phyloP scores from a whole-genome alignment of 2,329 filamentous ascomycete genomes.

The Tolypocladium sp. region DNA sequence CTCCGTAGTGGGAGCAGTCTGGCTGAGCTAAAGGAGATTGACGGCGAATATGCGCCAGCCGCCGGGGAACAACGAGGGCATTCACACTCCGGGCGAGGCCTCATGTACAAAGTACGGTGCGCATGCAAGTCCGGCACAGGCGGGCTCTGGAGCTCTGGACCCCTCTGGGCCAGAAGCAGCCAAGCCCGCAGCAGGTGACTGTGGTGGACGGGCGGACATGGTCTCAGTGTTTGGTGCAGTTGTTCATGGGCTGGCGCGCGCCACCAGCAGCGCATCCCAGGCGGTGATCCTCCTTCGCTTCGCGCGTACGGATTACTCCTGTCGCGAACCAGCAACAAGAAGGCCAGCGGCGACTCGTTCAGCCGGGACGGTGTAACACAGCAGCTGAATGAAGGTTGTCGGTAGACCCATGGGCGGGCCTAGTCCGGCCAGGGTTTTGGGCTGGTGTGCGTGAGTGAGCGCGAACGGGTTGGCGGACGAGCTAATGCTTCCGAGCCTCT shows the following conservation, averaged over 20 bases:
- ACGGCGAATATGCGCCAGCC: not conserved
- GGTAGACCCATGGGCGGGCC: not conserved
- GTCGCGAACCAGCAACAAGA: no score
- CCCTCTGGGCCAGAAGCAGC: not conserved
- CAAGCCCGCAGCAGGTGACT: not conserved
- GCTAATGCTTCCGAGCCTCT: not conserved
- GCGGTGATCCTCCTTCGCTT: no score
- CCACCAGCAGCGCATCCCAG: not conserved
- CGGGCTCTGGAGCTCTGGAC: not conserved
- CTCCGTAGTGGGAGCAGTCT: not conserved
- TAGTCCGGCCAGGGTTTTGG: not conserved
- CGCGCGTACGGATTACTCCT: no score
- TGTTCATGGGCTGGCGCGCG: not conserved
- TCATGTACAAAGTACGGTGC: not conserved
- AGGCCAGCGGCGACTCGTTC: no score
- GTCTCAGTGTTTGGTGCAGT: not conserved
- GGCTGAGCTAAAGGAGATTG: not conserved
- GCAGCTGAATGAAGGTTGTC: not conserved
- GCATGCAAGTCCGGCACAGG: constrained; percentile 1
- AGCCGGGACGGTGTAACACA: no score
- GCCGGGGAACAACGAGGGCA: not conserved
- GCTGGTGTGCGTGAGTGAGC: not conserved
- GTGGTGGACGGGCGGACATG: not conserved
- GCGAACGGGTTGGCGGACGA: not conserved
- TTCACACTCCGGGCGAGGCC: not conserved